Evolutionary conservation across 2,329 filamentous ascomycete species (phyloP), one percentile per base, ranked within the genome.

Genomic region (Ophiostoma australiae): DNA sequence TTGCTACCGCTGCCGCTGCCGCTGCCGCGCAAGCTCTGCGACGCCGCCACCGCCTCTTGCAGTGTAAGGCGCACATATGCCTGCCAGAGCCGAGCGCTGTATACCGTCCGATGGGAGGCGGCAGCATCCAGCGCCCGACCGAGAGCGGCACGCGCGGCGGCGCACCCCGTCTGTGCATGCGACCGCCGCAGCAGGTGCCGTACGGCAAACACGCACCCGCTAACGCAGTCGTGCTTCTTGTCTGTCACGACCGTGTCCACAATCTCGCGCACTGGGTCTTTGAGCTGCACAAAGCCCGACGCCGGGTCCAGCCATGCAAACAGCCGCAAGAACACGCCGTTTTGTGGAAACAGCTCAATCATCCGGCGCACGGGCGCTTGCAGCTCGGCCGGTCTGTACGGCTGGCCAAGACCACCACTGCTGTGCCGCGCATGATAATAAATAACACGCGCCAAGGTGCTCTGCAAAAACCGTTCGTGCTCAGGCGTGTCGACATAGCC

Each of bases 191-290:
- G 76, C 75, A 87, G 86, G 75, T 86, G 81, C n/a, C 80, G 78
- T 67, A 88, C 82, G 31, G 84, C 81, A 76, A 87, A 86, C 15
- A 66, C 63, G 63, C 63, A 35, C 15, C 63, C 63, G 63, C 63
- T 66, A 4, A 66, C 63, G 3, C 63, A 66, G 63, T 66, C 63
- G 11, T 66, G 37, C n/a, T 41, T 78, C 7, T 72, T 41, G 41
- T 20, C 68, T 6, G 77, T 74, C 2, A 87, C 79, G 76, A 84
- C 84, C 77, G 84, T 83, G 27, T 84, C 80, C 13, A 94, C 81
- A 10, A 91, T 80, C 6, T 85, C 83, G n/a, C 91, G 88, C 27
- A 96, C 87, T 23, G 92, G 90, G 75, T 96, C 91, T 73, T 93
- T 87, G 33, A 89, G 86, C 63, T 92, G 87, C 8, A 66, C 63